Percentiles rank a stretch among this genome's conserved stretches.
Conservation (phyloP, 192 early-diverging fungal genomes). For the Coemansia sp. region DNA sequence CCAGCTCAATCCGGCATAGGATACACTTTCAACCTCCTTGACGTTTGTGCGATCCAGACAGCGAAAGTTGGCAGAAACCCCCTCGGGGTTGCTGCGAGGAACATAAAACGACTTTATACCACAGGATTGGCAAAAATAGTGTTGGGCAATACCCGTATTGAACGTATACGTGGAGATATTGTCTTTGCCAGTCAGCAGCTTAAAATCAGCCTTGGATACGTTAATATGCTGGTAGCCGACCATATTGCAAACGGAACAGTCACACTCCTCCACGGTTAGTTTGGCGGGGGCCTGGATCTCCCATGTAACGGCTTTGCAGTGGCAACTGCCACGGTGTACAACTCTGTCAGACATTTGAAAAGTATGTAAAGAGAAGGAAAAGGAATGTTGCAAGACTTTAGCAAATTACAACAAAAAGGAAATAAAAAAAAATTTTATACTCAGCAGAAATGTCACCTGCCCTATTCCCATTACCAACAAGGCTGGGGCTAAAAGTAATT, state of each 20-base stretch:
- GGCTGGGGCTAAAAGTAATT: too few species aligned
- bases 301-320: constrained; percentile 34
- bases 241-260: constrained; percentile 38
- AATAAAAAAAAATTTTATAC: too few species aligned
- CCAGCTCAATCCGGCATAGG: constrained; percentile 46
- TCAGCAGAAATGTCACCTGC: too few species aligned
- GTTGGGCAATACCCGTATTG: constrained; percentile 46
- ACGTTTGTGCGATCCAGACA: constrained; percentile 34
- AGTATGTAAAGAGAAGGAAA: background rate
- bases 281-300: constrained; percentile 30
- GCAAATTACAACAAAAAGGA: too few species aligned
- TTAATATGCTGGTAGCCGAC: constrained; percentile 42
- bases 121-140: constrained; percentile 50
- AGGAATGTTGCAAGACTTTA: too few species aligned
- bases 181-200: constrained; percentile 24
- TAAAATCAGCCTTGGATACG: constrained; percentile 26
- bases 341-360: constrained; percentile 10
- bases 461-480: too few species aligned
- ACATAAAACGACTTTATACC: constrained; percentile 48
- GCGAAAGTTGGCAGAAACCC: constrained; percentile 41
- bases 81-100: constrained; percentile 50
- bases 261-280: constrained; percentile 35
- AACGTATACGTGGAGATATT: constrained; percentile 49
- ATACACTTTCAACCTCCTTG: constrained; percentile 8
- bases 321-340: constrained; percentile 30